Percentiles rank a stretch among this genome's conserved stretches.
phyloP scores from a whole-genome alignment of 2,329 filamentous ascomycete species.

The Claviceps arundinis region DNA sequence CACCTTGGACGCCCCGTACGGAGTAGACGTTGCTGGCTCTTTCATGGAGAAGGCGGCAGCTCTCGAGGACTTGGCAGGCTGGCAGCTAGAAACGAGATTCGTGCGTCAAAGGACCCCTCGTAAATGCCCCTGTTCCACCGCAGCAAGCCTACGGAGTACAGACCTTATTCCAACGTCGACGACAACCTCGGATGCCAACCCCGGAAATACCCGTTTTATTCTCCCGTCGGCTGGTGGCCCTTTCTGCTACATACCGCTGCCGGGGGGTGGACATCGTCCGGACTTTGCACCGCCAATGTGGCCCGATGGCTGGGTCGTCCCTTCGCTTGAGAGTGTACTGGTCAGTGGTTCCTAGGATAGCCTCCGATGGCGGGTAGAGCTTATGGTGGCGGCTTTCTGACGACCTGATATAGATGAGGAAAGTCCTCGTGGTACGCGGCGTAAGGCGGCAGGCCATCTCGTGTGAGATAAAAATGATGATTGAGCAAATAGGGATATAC shows the following conservation, averaged over 20 bases:
- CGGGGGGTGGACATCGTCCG: background rate
- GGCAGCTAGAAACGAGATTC: no score
- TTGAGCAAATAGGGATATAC: background rate
- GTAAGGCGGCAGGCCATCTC: background rate
- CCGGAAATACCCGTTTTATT: conserved; percentile 2
- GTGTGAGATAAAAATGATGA: background rate
- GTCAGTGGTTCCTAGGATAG: no score
- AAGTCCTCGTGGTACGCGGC: background rate
- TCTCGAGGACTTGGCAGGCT: no score
- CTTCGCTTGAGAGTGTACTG: background rate
- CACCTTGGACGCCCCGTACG: no score
- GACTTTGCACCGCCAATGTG: no score
- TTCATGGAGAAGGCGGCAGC: no score
- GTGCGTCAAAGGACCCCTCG: no score
- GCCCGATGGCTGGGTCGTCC: background rate
- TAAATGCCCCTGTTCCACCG: background rate
- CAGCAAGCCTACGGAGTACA: conserved; percentile 1
- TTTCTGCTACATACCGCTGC: background rate
- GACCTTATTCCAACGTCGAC: background rate
- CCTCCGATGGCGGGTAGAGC: no score
- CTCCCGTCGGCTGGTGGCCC: background rate
- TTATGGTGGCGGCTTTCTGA: no score
- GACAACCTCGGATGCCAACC: background rate
- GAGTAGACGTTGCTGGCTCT: no score
- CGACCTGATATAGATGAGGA: background rate